phyloP scores from a whole-genome alignment of 139 green algal genomes.

The Diplosphaera chodatii region DNA sequence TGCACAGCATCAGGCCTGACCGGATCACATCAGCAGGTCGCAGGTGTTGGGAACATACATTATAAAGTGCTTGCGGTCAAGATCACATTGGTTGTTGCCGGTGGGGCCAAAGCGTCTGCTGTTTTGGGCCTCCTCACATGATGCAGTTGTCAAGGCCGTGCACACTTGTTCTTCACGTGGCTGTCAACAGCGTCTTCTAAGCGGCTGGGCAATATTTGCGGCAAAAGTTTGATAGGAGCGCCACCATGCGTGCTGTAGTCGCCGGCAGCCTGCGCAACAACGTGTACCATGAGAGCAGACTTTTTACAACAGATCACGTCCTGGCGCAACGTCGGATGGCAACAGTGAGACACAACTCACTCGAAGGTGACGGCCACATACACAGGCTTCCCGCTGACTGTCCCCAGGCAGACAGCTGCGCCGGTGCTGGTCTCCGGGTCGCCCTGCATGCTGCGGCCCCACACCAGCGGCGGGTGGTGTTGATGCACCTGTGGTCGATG shows the following conservation, averaged over 20 bases:
- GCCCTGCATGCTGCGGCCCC: not conserved
- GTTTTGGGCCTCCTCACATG: too few relatives aligned
- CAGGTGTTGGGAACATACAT: too few relatives aligned
- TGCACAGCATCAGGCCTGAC: too few relatives aligned
- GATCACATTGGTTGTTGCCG: too few relatives aligned
- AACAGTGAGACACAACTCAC: not conserved
- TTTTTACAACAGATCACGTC: too few relatives aligned
- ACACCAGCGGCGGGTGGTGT: not conserved
- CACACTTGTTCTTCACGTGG: too few relatives aligned
- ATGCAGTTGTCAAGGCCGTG: too few relatives aligned
- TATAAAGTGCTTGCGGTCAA: too few relatives aligned
- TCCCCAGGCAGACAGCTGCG: not conserved
- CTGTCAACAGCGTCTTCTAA: not conserved
- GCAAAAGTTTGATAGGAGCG: not conserved
- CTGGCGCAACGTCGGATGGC: too few relatives aligned
- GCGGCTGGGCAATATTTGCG: not conserved
- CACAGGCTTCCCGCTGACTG: not conserved
- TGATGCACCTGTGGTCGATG: not conserved
- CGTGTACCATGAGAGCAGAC: not conserved
- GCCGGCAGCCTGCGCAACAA: not conserved
- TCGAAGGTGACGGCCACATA: not conserved
- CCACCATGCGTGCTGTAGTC: not conserved
- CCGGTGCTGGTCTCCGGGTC: not conserved
- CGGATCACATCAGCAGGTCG: too few relatives aligned
- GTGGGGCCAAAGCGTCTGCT: too few relatives aligned